Conservation (phyloP, 2,329 filamentous ascomycete genomes). For the Davidsoniella eucalypti region DNA sequence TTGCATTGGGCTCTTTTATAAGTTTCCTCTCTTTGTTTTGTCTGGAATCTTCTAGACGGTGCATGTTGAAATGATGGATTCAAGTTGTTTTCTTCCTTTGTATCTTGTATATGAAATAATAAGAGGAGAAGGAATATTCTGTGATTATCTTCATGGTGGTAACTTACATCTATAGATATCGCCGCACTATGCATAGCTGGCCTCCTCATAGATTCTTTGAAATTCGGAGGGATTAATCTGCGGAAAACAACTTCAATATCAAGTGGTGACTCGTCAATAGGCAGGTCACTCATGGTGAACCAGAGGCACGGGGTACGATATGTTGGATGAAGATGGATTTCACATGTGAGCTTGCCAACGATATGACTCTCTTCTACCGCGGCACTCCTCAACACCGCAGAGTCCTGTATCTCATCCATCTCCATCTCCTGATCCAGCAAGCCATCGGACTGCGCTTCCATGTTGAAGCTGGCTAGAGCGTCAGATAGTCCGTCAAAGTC, state of each 20-base stretch:
- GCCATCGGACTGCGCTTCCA: constrained; percentile 21
- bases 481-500: constrained; percentile 31
- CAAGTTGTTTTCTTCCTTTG: not conserved
- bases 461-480: constrained; percentile 21
- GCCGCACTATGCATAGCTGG: constrained; percentile 49
- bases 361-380: constrained; percentile 14
- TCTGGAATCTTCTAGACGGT: not conserved
- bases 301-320: constrained; percentile 63
- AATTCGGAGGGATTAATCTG: constrained; percentile 50
- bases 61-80: not conserved
- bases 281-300: constrained; percentile 48
- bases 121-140: not conserved
- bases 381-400: constrained; percentile 5
- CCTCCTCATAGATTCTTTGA: constrained; percentile 44
- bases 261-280: constrained; percentile 37
- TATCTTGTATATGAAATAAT: not conserved
- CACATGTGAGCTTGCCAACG: constrained; percentile 44
- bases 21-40: not conserved
- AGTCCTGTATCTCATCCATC: constrained; percentile 34
- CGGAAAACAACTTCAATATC: constrained; percentile 55
- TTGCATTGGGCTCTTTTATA: not conserved
- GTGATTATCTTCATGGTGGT: constrained; percentile 11
- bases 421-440: constrained; percentile 30
- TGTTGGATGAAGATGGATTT: constrained; percentile 58
- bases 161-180: constrained; percentile 60